Percentiles rank a stretch among this genome's conserved stretches.
These are phyloP conservation scores for Kalmusia sp. DNA, from an alignment of 2,329 filamentous ascomycete genomes.

Conservation along the genomic window DNA sequence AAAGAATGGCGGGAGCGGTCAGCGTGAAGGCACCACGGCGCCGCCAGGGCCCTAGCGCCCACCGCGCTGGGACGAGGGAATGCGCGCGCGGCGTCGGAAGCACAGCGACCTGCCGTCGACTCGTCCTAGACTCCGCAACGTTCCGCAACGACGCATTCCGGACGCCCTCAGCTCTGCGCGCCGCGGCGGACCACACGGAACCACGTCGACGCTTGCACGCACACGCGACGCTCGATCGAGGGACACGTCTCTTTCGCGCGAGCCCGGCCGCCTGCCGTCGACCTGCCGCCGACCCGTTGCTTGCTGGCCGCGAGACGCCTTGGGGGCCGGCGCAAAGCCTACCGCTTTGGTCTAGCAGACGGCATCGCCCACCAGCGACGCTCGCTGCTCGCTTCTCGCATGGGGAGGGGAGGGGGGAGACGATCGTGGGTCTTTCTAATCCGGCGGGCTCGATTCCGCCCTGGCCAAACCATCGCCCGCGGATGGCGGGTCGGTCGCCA, in stretches of 20 bases:
- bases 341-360: slow-evolving; percentile 4
- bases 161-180: background rate
- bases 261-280: background rate
- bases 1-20: slow-evolving; percentile 20
- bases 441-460: background rate
- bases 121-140: background rate
- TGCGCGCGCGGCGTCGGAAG: background rate
- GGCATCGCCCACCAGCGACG: background rate
- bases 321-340: slow-evolving; percentile 1
- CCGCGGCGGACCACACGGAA: no score
- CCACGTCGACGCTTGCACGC: no score
- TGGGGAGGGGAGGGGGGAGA: background rate
- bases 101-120: background rate
- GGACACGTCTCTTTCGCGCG: background rate
- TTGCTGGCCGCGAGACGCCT: background rate
- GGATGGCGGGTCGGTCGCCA: background rate
- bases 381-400: slow-evolving; percentile 1
- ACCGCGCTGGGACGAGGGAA: slow-evolving; percentile 1
- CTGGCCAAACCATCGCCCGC: background rate
- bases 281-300: background rate
- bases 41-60: background rate
- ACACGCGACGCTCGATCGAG: no score
- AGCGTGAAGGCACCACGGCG: slow-evolving; percentile 16
- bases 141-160: background rate
- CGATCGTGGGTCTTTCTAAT: background rate